Conservation (phyloP, 1,284 basidiomycete species). For the Heterobasidion occidentale region DNA sequence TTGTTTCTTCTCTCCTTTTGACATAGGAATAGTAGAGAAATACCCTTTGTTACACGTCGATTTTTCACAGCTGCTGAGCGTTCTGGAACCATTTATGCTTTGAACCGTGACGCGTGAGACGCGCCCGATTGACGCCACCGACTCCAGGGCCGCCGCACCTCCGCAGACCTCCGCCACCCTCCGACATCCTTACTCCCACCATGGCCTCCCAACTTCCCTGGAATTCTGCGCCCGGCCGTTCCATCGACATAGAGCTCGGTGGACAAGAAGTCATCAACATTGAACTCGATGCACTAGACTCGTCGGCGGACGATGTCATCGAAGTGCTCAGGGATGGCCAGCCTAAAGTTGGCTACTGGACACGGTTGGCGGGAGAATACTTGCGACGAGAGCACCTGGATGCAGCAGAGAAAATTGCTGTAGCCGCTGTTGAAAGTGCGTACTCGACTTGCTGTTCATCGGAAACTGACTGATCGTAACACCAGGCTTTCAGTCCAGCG, state of each 20-base stretch:
- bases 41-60: too few species aligned
- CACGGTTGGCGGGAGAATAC: slow-evolving; percentile 70
- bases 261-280: slow-evolving; percentile 76
- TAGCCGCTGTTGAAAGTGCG: slow-evolving; percentile 57
- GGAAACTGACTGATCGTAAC: neutral
- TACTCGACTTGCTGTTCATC: slow-evolving; percentile 8
- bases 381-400: slow-evolving; percentile 63
- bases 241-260: slow-evolving; percentile 56
- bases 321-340: slow-evolving; percentile 64
- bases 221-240: slow-evolving; percentile 20
- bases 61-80: too few species aligned
- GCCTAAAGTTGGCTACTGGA: slow-evolving; percentile 68
- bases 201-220: slow-evolving; percentile 7
- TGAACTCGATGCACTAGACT: slow-evolving; percentile 72
- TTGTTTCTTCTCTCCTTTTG: too few species aligned
- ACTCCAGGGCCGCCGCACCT: too few species aligned
- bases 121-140: too few species aligned
- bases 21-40: too few species aligned
- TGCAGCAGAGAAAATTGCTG: slow-evolving; percentile 62
- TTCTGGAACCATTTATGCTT: too few species aligned
- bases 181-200: neutral
- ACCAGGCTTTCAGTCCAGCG: slow-evolving; percentile 48
- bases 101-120: too few species aligned
- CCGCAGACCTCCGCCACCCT: too few species aligned
- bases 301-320: slow-evolving; percentile 63